Evolutionary conservation across 1,284 basidiomycete genomes (phyloP), one percentile per base, ranked within the genome.

Genomic region (Anthracocystis setariae): DNA sequence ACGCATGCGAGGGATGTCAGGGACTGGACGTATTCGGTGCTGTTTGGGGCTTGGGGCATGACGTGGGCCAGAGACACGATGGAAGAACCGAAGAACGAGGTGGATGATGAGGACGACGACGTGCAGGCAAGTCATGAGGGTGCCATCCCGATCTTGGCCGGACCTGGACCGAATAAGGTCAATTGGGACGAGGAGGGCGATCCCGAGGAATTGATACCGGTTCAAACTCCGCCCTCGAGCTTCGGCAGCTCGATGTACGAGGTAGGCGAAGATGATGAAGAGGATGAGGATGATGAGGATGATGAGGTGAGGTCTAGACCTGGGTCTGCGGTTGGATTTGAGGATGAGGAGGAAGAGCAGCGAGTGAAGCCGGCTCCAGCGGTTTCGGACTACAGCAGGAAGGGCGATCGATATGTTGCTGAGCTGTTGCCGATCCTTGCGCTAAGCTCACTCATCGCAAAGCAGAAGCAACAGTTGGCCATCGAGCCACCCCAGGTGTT

Each of bases 31-130:
- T 68, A 44, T n/a, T 55, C 71, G 15, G 65, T 74, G 8, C 47
- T 80, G 18, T 80, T 80, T 18, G 54, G 57, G 0, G 67, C 49
- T 5, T 80, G 70, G 70, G 78, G 78, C 1, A 73, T 80, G 75
- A 48, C 48, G 8, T 80, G 78, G 78, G 72, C 76, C 7, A 51
- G 78, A 8, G 67, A 78, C 0, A 65, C 63, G 1, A 27, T 78
- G 47, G 73, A 73, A 17, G 76, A 74, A 39, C 74, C 76, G 7
- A 32, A 57, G 20, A 13, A 17, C 12, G 45, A 37, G 8, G 55
- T 42, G 1, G 61, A 57, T 4, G 55, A 70, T 0, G 58, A 51
- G 1, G 55, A 56, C 0, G 45, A 38, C 10, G 44, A 33, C 12
- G 35, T 7, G 1, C 44, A 29, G 27, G 39, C 23, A 7, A 5